Percentiles rank a stretch among this genome's conserved stretches.
These are phyloP conservation scores for Colletotrichum incanum DNA, from an alignment of 2,329 filamentous ascomycete species.

Conservation along the genomic window DNA sequence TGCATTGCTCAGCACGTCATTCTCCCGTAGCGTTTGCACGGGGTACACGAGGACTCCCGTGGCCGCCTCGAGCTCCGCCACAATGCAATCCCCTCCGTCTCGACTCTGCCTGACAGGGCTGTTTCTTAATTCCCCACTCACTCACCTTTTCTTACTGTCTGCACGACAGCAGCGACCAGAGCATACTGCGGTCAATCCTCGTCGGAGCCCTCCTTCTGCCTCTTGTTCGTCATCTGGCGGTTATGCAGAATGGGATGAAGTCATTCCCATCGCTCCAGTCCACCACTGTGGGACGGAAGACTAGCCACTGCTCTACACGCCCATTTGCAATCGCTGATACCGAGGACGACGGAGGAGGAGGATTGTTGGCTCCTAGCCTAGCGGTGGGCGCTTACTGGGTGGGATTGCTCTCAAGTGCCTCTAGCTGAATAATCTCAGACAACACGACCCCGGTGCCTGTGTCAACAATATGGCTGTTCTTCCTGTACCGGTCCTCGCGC, in stretches of 20 bases:
- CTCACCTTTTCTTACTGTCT: not conserved
- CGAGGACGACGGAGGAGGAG: slow-evolving; percentile 11
- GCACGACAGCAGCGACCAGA: not conserved
- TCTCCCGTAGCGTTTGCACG: not conserved
- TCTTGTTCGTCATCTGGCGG: not conserved
- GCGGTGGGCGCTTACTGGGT: slow-evolving; percentile 6
- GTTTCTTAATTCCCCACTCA: slow-evolving; percentile 14
- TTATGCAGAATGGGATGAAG: slow-evolving; percentile 12
- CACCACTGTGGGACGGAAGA: not conserved
- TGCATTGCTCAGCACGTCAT: slow-evolving; percentile 24
- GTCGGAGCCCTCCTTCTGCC: slow-evolving; percentile 3
- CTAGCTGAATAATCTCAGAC: slow-evolving; percentile 26
- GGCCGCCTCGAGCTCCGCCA: slow-evolving; percentile 24
- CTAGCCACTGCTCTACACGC: not conserved
- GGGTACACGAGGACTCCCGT: slow-evolving; percentile 10
- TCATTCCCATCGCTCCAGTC: slow-evolving; percentile 5
- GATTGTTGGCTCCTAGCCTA: not conserved
- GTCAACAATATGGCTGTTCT: not conserved
- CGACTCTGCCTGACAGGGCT: slow-evolving; percentile 39
- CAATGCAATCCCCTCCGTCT: slow-evolving; percentile 2
- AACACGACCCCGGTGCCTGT: not conserved
- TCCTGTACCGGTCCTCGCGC: not conserved
- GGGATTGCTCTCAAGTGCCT: slow-evolving; percentile 2
- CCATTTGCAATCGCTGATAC: slow-evolving; percentile 21
- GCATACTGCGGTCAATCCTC: slow-evolving; percentile 1